Evolutionary conservation across 176 grass and related monocot species (phyloP).

Genomic region (Cocos nucifera): DNA sequence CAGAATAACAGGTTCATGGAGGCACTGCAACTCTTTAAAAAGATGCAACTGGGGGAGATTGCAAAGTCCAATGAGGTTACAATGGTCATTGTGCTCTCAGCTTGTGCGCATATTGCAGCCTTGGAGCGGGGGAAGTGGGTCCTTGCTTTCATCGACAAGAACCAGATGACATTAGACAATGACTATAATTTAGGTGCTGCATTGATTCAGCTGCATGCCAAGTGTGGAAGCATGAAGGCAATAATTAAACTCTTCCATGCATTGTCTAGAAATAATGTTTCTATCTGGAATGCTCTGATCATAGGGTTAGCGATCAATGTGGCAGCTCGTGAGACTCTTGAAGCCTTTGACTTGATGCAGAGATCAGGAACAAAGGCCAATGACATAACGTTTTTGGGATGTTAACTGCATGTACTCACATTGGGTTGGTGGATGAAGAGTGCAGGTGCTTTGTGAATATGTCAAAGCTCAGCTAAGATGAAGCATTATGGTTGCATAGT

Average conservation of each 20-base stretch:
- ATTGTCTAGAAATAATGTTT: constrained; percentile 45
- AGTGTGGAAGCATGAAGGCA: constrained; percentile 39
- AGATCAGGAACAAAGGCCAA: constrained; percentile 26
- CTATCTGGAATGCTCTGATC: constrained; percentile 62
- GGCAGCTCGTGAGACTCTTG: constrained; percentile 26
- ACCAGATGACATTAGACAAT: constrained; percentile 45
- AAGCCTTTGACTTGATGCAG: constrained; percentile 52
- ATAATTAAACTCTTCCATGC: constrained; percentile 37
- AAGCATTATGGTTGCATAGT: constrained; percentile 79
- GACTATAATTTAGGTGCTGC: constrained; percentile 47
- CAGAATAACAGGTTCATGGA: constrained; percentile 25
- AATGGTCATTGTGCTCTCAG: constrained; percentile 63
- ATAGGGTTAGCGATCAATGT: constrained; percentile 41
- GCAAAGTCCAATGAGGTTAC: constrained; percentile 51
- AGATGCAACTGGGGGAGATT: constrained; percentile 29
- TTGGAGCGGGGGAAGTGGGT: constrained; percentile 51
- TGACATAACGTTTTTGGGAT: constrained; percentile 46
- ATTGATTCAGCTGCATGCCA: constrained; percentile 63
- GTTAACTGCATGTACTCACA: constrained; percentile 49
- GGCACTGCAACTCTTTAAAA: constrained; percentile 48
- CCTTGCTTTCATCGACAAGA: constrained; percentile 50
- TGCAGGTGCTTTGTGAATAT: constrained; percentile 50
- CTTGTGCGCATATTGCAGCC: constrained; percentile 43
- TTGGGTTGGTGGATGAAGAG: constrained; percentile 41
- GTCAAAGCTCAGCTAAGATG: constrained; percentile 35